Base-by-base conservation (phyloP, 208 protist species). In the Acanthamoeba sp. region DNA sequence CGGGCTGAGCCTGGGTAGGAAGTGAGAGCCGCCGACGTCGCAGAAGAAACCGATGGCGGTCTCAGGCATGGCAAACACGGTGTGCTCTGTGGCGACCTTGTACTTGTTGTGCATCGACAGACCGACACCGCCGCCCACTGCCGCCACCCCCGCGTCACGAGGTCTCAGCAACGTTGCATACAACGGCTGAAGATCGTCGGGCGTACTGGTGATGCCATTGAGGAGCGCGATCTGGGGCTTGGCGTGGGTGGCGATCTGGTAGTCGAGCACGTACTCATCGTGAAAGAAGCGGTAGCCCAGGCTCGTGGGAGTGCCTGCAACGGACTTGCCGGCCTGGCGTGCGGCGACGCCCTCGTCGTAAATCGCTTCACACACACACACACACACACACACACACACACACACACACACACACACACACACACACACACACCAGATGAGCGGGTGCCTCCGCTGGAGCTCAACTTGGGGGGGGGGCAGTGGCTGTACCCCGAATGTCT, bases 1-100 rank as follows among this genome's bases (percentile, higher is more conserved):
- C 71, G 50, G 42, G 59, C 18, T 38, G 24, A 96, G 38, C 40
- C 94, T 84, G 34, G 92, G 57, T 0, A 97, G 40, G 87, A 97
- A 96, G 42, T 95, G 76, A 1, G 78, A 94, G 42, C 96, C 95
- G 76, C 97, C 97, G 5, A 98, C 97, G 89, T 98, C 97, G 36
- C 96, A 96, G 85, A 98, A 97, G 48, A 98, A 95, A 29, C 97
- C 97, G 45, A 97, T 96, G 32, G 89, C 48, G 57, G 95, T 95
- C 45, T 96, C 97, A 5, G 97, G 97, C 96, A 98, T 97, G 29
- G 96, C 95, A 91, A 97, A 98, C 4, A 98, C 24, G 0, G 97
- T 97, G 12, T 88, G 96, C 32, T 97, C 96, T 0, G 96, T 98
- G 1, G 96, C 96, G 4, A 98, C 91, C 18, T 96, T 40, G 88